Evolutionary conservation across 495 filamentous ascomycete genomes (phyloP).

Genomic region (Aspergillus indologenus): DNA sequence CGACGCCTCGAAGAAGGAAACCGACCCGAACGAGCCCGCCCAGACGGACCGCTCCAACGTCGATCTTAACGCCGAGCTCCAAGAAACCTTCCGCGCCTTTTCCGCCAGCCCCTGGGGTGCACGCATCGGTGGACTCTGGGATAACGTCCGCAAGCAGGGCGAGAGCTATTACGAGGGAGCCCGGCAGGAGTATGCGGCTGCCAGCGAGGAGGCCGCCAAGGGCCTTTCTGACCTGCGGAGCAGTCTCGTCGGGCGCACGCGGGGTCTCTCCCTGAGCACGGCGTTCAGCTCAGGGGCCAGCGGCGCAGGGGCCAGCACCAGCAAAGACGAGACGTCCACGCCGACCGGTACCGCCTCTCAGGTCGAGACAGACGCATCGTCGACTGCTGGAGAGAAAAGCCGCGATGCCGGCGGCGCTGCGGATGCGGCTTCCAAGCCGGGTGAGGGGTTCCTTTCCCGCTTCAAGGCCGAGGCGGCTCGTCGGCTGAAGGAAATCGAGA

Average conservation of each 20-base stretch:
- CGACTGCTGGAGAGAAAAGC: constrained; percentile 6
- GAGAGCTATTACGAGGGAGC: constrained; percentile 84
- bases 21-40: constrained; percentile 39
- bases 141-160: constrained; percentile 86
- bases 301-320: constrained; percentile 14
- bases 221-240: constrained; percentile 73
- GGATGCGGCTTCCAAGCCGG: constrained; percentile 16
- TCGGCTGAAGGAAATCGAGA: constrained; percentile 85
- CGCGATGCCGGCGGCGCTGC: not conserved
- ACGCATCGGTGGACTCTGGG: constrained; percentile 81
- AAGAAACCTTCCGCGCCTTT: constrained; percentile 93
- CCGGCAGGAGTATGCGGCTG: constrained; percentile 71
- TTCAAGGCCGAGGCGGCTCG: constrained; percentile 79
- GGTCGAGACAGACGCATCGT: constrained; percentile 53
- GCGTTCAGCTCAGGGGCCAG: constrained; percentile 25
- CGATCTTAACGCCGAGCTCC: constrained; percentile 80
- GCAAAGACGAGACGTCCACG: constrained; percentile 36
- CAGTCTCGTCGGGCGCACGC: constrained; percentile 66
- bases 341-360: constrained; percentile 29
- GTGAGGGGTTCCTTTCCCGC: constrained; percentile 73
- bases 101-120: constrained; percentile 88
- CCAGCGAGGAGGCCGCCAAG: constrained; percentile 76
- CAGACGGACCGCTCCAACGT: constrained; percentile 42
- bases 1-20: constrained; percentile 42
- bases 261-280: constrained; percentile 65